These are phyloP conservation scores for Penicillium steckii DNA, from an alignment of 495 filamentous ascomycete species.

Conservation along the genomic window DNA sequence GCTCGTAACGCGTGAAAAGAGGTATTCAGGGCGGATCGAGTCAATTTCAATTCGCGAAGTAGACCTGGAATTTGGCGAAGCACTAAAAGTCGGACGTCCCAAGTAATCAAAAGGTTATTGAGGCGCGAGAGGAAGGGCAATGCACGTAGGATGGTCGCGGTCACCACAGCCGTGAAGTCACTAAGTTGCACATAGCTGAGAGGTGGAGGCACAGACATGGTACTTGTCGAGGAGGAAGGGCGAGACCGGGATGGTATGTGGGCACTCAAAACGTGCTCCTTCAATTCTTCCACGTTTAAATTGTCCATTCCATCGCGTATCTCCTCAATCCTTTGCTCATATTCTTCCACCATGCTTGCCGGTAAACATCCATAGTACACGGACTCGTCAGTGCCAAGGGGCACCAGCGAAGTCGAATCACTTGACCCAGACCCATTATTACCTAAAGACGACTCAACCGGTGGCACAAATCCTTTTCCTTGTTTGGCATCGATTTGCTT, in stretches of 20 bases:
- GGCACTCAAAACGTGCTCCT: constrained; percentile 79
- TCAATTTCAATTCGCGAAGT: constrained; percentile 61
- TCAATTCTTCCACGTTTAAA: constrained; percentile 86
- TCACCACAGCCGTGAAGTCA: constrained; percentile 85
- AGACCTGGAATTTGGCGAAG: constrained; percentile 69
- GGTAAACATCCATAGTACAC: constrained; percentile 71
- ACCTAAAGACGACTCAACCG: constrained; percentile 15
- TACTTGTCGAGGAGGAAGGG: constrained; percentile 53
- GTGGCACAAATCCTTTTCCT: constrained; percentile 58
- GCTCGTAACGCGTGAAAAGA: constrained; percentile 58
- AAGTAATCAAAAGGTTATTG: constrained; percentile 64
- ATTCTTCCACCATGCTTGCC: constrained; percentile 55
- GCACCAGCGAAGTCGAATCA: constrained; percentile 1
- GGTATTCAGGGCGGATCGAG: constrained; percentile 59
- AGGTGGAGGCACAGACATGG: constrained; percentile 51
- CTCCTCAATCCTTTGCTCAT: constrained; percentile 73
- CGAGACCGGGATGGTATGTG: constrained; percentile 61
- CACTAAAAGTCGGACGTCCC: constrained; percentile 74
- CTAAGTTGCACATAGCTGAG: constrained; percentile 63
- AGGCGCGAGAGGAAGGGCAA: constrained; percentile 79
- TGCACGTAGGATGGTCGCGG: constrained; percentile 81
- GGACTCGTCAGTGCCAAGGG: constrained; percentile 19
- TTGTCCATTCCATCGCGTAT: constrained; percentile 76
- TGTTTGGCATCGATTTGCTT: constrained; percentile 30
- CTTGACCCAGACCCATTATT: not conserved